Base-by-base conservation (phyloP, 2,329 filamentous ascomycete species). In the Fusarium abutilonis region DNA sequence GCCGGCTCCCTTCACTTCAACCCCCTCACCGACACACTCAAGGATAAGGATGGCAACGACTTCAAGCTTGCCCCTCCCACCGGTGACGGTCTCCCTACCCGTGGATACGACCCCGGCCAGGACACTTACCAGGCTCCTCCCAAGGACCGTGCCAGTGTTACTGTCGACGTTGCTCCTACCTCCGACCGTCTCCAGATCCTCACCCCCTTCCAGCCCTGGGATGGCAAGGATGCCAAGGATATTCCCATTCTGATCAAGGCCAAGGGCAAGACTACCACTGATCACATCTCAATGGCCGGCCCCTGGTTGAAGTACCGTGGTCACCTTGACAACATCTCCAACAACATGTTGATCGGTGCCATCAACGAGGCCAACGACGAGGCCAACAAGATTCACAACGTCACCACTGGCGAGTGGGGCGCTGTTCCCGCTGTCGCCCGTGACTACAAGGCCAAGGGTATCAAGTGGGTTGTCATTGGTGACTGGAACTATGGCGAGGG, bases 401-500 rank as follows among this genome's bases (percentile, higher is more conserved):
- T 86, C 80, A 89, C 90, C 73, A 96, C 84, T 64, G 91, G 89
- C 72, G 87, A 93, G 69, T 94, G 87, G 77, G 93, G 89, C 75
- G 91, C 92, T 60, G 95, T 99, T 54, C 95, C 95, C 56, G 92
- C 90, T 61, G 93, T 93, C 73, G 95, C 95, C 70, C 92, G 94
- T 84, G 92, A 97, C 83, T 98, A 98, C 89, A 99, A 99, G 90
- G 88, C 89, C 79, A 93, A 95, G 83, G 93, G 92, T 60, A 89
- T 98, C 79, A 88, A 89, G 81, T 99, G 95, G 95, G 93, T 97
- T 75, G 95, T 99, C 68, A 81, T 99, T 75, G 95, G 95, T 83
- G 95, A 98, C 86, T 98, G 93, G 93, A 99, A 99, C 86, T 98
- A 98, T 82, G 95, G 95, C 69, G 95, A 99, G 83, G 95, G 95